phyloP scores from a whole-genome alignment of 2,329 filamentous ascomycete species.

The Ophiocordyceps australis region DNA sequence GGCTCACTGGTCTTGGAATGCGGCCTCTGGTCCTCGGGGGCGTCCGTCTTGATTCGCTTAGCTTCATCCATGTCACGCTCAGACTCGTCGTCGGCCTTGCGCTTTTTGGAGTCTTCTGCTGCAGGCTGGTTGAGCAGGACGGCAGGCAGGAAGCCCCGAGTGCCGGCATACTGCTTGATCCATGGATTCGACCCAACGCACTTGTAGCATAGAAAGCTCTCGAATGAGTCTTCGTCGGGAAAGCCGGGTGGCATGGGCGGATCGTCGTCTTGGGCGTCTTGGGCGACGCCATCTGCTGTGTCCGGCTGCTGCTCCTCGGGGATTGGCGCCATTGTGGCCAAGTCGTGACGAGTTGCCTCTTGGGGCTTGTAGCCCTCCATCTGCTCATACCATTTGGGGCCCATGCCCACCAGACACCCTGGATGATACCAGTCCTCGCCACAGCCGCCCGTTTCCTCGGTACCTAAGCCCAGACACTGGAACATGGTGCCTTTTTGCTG shows the following conservation, averaged over 20 bases:
- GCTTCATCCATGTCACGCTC: conserved; percentile 14
- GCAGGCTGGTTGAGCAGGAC: conserved; percentile 36
- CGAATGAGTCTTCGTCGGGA: conserved; percentile 75
- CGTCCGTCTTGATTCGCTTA: conserved; percentile 31
- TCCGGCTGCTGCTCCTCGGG: conserved; percentile 14
- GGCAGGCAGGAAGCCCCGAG: conserved; percentile 60
- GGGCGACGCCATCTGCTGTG: conserved; percentile 5
- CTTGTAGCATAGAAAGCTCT: conserved; percentile 84
- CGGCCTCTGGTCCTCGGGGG: conserved; percentile 4
- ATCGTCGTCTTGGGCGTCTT: conserved; percentile 29
- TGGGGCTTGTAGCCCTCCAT: conserved; percentile 15
- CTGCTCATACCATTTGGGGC: conserved; percentile 51
- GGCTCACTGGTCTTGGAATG: too few species aligned
- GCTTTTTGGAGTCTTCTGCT: conserved; percentile 46
- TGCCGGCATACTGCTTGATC: conserved; percentile 76
- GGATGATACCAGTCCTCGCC: conserved; percentile 98
- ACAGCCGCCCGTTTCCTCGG: conserved; percentile 66
- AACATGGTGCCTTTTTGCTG: conserved; percentile 96
- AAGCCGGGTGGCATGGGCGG: conserved; percentile 68
- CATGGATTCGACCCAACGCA: conserved; percentile 77
- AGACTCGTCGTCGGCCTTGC: conserved; percentile 46
- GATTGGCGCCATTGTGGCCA: conserved; percentile 33
- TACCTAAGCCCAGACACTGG: conserved; percentile 78
- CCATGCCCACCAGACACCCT: conserved; percentile 71
- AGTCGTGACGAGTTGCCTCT: conserved; percentile 6